Conservation (phyloP, 371 early-diverging fungal genomes). For the Dichotomocladium elegans region DNA sequence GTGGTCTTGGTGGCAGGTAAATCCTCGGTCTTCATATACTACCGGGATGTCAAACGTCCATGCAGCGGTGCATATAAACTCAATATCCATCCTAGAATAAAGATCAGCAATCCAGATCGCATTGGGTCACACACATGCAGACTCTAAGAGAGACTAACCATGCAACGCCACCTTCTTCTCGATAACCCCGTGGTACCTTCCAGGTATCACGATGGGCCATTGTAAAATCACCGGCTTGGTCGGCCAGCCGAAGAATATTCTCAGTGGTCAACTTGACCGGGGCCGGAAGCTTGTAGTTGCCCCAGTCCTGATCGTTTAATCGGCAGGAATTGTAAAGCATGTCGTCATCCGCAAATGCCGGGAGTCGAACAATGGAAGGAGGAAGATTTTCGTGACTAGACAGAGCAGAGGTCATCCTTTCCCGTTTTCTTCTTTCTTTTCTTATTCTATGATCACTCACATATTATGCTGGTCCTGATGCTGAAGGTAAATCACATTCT, state of each 20-base stretch:
- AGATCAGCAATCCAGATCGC: not conserved
- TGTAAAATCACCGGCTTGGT: conserved; percentile 47
- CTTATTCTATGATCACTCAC: conserved; percentile 20
- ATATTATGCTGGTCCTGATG: conserved; percentile 37
- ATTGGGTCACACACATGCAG: not conserved
- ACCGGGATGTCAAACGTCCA: conserved; percentile 33
- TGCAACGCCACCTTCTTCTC: conserved; percentile 42
- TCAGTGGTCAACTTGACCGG: conserved; percentile 19
- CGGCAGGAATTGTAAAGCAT: conserved; percentile 32
- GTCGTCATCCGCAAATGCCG: conserved; percentile 33
- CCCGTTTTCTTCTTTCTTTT: conserved; percentile 1
- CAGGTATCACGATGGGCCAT: conserved; percentile 46
- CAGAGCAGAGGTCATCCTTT: not conserved
- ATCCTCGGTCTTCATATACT: conserved; percentile 25
- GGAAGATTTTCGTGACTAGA: conserved; percentile 33
- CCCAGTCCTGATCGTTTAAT: conserved; percentile 31
- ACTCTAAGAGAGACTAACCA: conserved; percentile 16
- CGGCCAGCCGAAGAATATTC: conserved; percentile 25
- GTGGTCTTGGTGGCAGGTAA: conserved; percentile 43
- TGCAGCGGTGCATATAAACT: conserved; percentile 38
- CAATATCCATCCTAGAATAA: conserved; percentile 34
- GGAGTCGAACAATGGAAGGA: conserved; percentile 33
- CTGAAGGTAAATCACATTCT: conserved; percentile 36
- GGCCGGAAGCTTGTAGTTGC: conserved; percentile 22
- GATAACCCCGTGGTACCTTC: conserved; percentile 34